These are phyloP conservation scores for Eucalyptus caleyi DNA, from an alignment of 345 rosid species.

Conservation along the genomic window DNA sequence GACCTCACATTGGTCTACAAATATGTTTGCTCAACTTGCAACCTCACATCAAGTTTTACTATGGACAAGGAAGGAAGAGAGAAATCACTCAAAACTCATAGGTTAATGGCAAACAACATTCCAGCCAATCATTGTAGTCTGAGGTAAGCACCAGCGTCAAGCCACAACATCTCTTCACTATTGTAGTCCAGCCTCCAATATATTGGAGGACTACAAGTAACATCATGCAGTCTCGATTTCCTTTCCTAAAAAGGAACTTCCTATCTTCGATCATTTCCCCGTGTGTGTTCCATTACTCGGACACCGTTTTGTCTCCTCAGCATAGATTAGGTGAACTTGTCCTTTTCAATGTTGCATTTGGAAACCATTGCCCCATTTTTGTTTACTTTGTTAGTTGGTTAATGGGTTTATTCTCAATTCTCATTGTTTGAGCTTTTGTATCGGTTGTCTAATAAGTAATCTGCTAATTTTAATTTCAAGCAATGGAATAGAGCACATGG, in stretches of 20 bases:
- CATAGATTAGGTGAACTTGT: too few relatives aligned
- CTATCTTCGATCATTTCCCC: background rate
- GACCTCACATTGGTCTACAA: background rate
- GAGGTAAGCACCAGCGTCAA: background rate
- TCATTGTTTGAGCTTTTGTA: background rate
- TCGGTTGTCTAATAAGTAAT: too few relatives aligned
- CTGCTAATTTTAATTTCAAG: too few relatives aligned
- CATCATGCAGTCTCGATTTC: background rate
- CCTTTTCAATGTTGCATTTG: background rate
- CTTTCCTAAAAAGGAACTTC: background rate
- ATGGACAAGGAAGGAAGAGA: background rate
- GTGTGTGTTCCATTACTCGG: background rate
- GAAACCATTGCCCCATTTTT: background rate
- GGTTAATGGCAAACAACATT: background rate
- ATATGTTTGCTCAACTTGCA: background rate
- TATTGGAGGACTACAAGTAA: background rate
- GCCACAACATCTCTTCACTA: background rate
- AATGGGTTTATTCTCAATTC: background rate
- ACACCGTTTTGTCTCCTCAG: background rate
- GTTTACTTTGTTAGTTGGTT: background rate
- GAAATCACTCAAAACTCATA: background rate
- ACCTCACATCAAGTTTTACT: background rate
- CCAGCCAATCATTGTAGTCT: background rate
- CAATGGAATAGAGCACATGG: too few relatives aligned
- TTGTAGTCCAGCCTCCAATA: background rate